Base-by-base conservation (phyloP, 345 rosid genomes). In the Viola odorata region DNA sequence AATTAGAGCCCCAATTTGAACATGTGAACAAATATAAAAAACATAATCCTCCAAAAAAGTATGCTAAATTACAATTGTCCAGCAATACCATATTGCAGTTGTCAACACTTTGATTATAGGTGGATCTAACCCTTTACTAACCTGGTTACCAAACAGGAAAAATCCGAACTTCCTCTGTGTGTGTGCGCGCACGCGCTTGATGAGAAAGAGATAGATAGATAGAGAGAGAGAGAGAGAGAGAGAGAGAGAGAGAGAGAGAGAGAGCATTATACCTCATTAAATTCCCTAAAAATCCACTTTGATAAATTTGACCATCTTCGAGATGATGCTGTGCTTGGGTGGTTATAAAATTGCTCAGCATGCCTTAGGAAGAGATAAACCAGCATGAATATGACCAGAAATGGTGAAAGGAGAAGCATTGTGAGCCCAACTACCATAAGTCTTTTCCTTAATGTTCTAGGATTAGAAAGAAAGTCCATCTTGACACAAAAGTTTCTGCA, bases 241-340 rank as follows among this genome's bases (percentile, higher is more conserved):
- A 23, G 32, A 23, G n/a, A n/a, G n/a, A 55, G 48, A 23, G 37
- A 58, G 45, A 10, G 32, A 47, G 23, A 15, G 50, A 42, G 51
- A 39, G 49, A 23, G 45, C 38, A 4, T 17, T 42, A 36, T 82
- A 91, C 99, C 98, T 95, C 98, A 66, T 91, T 91, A 70, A 85
- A 95, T 78, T 95, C 99, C 79, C 99, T 84, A 73, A 84, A 87
- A 55, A 88, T 85, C 99, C 99, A 95, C 60, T 74, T 88, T 51
- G 99, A 87, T 80, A 91, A 78, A 81, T 95, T 95, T 63, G 98
- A 95, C 99, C 99, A 91, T 80, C 96, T 84, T 68, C 85, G 84
- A 67, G 98, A 91, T 17, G 94, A 91, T 69, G 99, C 99, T 8
- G 98, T 87, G 76, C 89, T 87, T 41, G 99, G 98, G 81, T 91